Evolutionary conservation across 192 early-diverging fungal genomes (phyloP).

Genomic region (Physocladia obscura): DNA sequence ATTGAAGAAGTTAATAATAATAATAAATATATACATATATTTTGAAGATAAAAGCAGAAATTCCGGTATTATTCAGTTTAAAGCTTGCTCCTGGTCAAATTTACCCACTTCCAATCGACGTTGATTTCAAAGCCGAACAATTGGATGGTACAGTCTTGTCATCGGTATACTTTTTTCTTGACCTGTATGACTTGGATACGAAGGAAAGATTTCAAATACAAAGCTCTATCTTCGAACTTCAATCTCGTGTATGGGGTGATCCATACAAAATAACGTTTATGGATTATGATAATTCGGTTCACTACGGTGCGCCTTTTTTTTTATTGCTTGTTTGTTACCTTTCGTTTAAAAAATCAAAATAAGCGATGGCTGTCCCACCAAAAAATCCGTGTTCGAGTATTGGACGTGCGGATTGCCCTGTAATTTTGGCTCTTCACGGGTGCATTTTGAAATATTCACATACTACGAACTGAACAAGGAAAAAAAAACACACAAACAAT

Average conservation of each 20-base stretch:
- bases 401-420: slow-evolving; percentile 45
- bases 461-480: background rate
- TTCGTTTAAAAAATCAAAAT: too few species aligned
- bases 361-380: slow-evolving; percentile 48
- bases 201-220: slow-evolving; percentile 27
- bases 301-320: slow-evolving; percentile 55
- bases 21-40: background rate
- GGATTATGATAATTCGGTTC: slow-evolving; percentile 67
- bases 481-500: background rate
- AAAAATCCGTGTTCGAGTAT: slow-evolving; percentile 34
- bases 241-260: slow-evolving; percentile 44
- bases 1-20: background rate
- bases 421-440: slow-evolving; percentile 72
- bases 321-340: too few species aligned
- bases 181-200: slow-evolving; percentile 31
- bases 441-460: slow-evolving; percentile 16
- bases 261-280: slow-evolving; percentile 68
- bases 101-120: slow-evolving; percentile 45
- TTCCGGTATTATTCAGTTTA: slow-evolving; percentile 41
- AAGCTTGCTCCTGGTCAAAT: slow-evolving; percentile 54
- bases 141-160: background rate
- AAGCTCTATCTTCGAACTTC: slow-evolving; percentile 28
- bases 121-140: slow-evolving; percentile 23
- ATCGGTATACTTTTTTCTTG: slow-evolving; percentile 30
- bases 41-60: slow-evolving; percentile 20